Conservation (phyloP, 129 eudicot species). For the Lactuca saligna region DNA sequence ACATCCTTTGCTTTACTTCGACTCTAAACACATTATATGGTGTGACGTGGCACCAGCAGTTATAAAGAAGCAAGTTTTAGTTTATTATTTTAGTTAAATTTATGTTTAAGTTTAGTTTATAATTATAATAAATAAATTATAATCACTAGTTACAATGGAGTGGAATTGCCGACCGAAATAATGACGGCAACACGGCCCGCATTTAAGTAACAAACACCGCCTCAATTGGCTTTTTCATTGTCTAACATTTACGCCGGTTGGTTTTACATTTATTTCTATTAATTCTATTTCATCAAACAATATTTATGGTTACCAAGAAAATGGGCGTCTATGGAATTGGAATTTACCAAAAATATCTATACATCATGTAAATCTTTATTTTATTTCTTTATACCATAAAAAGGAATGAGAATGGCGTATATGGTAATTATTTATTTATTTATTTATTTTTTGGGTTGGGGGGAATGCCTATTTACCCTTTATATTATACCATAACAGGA, state of each 20-base stretch:
- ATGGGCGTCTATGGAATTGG: background rate
- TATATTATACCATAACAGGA: constrained; percentile 4
- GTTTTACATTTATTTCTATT: background rate
- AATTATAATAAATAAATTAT: background rate
- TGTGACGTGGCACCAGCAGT: background rate
- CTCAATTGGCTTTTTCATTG: constrained; percentile 29
- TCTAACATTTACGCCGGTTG: constrained; percentile 33
- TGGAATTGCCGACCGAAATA: constrained; percentile 46
- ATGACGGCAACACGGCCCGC: constrained; percentile 41
- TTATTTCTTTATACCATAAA: constrained; percentile 3
- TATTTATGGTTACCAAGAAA: constrained; percentile 1
- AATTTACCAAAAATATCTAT: too few relatives aligned
- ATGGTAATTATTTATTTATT: too few relatives aligned
- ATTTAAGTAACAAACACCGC: constrained; percentile 28
- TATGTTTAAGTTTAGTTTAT: too few relatives aligned
- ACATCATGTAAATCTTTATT: background rate
- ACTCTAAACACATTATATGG: constrained; percentile 30
- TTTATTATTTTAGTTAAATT: too few relatives aligned
- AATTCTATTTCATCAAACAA: background rate
- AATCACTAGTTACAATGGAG: constrained; percentile 21
- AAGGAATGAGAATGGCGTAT: background rate
- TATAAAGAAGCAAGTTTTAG: too few relatives aligned
- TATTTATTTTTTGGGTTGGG: too few relatives aligned
- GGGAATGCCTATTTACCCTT: too few relatives aligned
- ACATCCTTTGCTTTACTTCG: constrained; percentile 45